phyloP scores from a whole-genome alignment of 2,329 filamentous ascomycete genomes.

The Ophiostoma himal-ulmi region DNA sequence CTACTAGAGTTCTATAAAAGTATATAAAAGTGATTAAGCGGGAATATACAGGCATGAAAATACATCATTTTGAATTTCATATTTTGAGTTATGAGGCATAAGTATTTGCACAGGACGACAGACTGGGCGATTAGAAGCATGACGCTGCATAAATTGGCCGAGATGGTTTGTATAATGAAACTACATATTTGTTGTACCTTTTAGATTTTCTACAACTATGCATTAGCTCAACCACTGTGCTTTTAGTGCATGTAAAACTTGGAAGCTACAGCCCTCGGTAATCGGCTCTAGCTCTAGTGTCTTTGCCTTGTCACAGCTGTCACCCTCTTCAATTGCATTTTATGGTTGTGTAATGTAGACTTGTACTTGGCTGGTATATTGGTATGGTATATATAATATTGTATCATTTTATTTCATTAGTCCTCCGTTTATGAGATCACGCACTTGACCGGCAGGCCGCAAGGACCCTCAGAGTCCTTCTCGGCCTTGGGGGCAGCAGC shows the following conservation, averaged over 20 bases:
- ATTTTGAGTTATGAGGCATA: background rate
- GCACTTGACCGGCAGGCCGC: constrained; percentile 27
- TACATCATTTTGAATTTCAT: background rate
- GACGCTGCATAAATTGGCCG: background rate
- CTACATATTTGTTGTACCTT: background rate
- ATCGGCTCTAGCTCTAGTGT: background rate
- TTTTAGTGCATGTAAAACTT: background rate
- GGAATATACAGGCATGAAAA: background rate
- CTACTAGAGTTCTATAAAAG: background rate
- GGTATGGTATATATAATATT: constrained; percentile 1
- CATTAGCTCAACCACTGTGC: background rate
- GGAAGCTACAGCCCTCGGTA: background rate
- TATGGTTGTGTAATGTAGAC: background rate
- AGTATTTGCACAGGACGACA: background rate
- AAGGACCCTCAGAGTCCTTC: constrained; percentile 23
- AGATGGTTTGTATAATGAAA: background rate
- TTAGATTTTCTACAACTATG: background rate
- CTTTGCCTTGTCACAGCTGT: background rate
- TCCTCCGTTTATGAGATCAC: constrained; percentile 16
- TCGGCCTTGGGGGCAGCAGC: constrained; percentile 23
- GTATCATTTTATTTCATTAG: background rate
- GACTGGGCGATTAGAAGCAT: background rate
- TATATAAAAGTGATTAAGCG: constrained; percentile 9
- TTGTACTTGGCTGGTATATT: background rate
- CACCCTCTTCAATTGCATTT: background rate